A percentile compares a stretch with the other conserved stretches of the same genome.
Conservation (phyloP, 176 grass and related monocot species). For the Chloris gayana region DNA sequence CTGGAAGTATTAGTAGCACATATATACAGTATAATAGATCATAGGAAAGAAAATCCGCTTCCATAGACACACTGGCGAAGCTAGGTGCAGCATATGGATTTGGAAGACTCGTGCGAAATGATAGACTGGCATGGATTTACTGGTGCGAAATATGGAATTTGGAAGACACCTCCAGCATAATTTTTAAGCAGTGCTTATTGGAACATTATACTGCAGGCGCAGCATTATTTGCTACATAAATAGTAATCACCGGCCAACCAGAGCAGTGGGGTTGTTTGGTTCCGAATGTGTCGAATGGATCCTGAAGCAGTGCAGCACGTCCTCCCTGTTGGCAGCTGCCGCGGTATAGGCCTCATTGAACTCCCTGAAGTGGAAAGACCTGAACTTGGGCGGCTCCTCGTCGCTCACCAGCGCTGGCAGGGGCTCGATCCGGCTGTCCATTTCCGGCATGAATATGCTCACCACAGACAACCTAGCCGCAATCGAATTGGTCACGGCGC, state of each 20-base stretch:
- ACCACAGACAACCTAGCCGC: neutral
- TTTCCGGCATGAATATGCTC: neutral
- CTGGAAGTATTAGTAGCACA: too few species aligned
- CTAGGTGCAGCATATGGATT: too few species aligned
- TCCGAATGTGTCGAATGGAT: neutral
- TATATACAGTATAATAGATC: too few species aligned
- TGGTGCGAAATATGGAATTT: too few species aligned
- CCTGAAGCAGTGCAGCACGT: neutral
- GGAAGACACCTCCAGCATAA: neutral
- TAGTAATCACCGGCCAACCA: neutral
- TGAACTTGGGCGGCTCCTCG: neutral
- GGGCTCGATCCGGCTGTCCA: conserved; percentile 9
- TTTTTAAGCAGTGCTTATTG: neutral
- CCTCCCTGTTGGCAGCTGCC: neutral
- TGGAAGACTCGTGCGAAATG: too few species aligned
- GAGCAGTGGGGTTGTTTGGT: neutral
- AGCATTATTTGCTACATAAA: neutral
- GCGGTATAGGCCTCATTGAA: neutral
- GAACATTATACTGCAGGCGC: neutral
- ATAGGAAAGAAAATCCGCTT: too few species aligned
- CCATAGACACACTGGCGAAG: too few species aligned
- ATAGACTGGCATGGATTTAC: too few species aligned
- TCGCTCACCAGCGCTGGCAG: neutral
- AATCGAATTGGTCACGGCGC: neutral
- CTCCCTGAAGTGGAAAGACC: neutral